Evolutionary conservation across 108 stramenopile species (phyloP).

Genomic region (Chaetoceros muelleri): DNA sequence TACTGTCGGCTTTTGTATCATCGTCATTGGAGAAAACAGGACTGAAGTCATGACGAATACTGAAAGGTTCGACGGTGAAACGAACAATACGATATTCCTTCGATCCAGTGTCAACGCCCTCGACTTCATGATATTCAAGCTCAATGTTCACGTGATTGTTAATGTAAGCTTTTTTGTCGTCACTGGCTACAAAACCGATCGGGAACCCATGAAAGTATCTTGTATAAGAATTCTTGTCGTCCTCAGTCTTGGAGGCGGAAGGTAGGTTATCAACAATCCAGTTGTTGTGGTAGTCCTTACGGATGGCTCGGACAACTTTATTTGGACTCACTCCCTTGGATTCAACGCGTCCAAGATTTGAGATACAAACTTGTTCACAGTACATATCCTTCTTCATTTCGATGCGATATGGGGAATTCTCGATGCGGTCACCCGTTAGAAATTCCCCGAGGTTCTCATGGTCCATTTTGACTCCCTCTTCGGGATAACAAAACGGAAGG

Average conservation of each 20-base stretch:
- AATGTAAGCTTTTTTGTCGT: conserved; percentile 66
- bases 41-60: conserved; percentile 87
- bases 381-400: conserved; percentile 92
- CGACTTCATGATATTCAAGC: conserved; percentile 86
- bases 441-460: conserved; percentile 98
- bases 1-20: conserved; percentile 19
- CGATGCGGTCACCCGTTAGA: conserved; percentile 93
- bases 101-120: conserved; percentile 38
- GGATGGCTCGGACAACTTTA: conserved; percentile 84
- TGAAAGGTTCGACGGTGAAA: conserved; percentile 93
- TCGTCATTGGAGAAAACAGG: conserved; percentile 32
- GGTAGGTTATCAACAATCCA: conserved; percentile 98
- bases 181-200: conserved; percentile 72
- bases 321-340: conserved; percentile 49
- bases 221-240: conserved; percentile 55
- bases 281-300: conserved; percentile 91
- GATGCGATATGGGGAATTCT: conserved; percentile 91
- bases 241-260: conserved; percentile 68
- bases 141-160: conserved; percentile 95
- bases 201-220: conserved; percentile 92
- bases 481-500: conserved; percentile 91
- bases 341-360: conserved; percentile 62
- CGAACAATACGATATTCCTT: conserved; percentile 82
- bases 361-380: conserved; percentile 86
- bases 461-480: conserved; percentile 62